A percentile compares a stretch with the other conserved stretches of the same genome.
phyloP scores from a whole-genome alignment of 2,329 filamentous ascomycete species.

The Lecanosticta acicola region DNA sequence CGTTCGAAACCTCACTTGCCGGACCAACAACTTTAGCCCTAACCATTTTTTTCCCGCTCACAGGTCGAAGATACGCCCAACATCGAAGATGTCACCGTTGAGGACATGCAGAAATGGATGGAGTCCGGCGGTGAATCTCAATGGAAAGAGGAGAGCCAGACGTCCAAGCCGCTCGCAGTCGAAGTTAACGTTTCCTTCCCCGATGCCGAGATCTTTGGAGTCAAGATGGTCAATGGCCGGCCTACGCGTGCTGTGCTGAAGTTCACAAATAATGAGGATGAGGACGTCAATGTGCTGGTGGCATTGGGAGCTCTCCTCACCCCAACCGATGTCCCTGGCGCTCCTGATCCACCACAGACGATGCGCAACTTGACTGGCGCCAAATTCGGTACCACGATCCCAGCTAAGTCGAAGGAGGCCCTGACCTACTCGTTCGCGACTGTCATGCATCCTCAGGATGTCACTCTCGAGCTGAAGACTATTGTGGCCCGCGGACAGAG shows the following conservation, averaged over 20 bases:
- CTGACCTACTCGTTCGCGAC: conserved; percentile 79
- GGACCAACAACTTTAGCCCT: conserved; percentile 20
- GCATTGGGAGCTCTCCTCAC: conserved; percentile 69
- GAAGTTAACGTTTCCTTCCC: conserved; percentile 56
- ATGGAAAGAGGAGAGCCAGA: conserved; percentile 15
- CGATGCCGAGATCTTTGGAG: conserved; percentile 74
- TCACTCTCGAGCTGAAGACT: conserved; percentile 70
- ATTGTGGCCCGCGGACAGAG: conserved; percentile 64
- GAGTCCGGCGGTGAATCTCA: conserved; percentile 10
- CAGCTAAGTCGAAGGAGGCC: conserved; percentile 68
- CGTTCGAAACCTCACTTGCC: conserved; percentile 21
- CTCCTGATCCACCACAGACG: conserved; percentile 50
- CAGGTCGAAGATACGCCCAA: conserved; percentile 19
- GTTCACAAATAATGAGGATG: conserved; percentile 76
- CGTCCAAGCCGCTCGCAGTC: conserved; percentile 54
- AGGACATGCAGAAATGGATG: conserved; percentile 18
- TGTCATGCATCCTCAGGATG: conserved; percentile 88
- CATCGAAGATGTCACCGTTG: conserved; percentile 13
- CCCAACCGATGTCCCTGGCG: conserved; percentile 48
- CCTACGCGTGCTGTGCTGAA: conserved; percentile 77
- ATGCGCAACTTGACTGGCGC: conserved; percentile 79
- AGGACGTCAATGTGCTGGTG: conserved; percentile 67
- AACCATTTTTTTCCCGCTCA: conserved; percentile 6
- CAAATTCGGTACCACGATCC: conserved; percentile 67
- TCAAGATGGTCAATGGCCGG: conserved; percentile 91